phyloP scores from a whole-genome alignment of 2,329 filamentous ascomycete species.

The Aspergillus bombycis region DNA sequence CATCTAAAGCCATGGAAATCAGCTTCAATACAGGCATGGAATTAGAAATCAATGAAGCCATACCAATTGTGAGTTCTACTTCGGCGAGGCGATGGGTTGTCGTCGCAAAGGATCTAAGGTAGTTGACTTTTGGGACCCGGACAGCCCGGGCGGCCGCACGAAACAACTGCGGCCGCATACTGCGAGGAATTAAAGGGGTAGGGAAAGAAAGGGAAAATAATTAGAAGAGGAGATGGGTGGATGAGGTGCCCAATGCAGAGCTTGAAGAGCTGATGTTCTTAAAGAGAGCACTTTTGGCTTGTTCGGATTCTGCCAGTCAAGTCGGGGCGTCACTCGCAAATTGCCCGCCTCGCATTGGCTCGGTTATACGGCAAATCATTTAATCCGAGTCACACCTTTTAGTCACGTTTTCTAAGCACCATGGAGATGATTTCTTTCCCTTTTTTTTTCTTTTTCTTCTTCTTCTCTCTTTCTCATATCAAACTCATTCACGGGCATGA shows the following conservation, averaged over 20 bases:
- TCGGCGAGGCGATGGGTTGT: conserved; percentile 79
- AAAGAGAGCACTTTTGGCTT: conserved; percentile 32
- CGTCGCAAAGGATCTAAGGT: conserved; percentile 79
- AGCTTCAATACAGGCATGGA: conserved; percentile 60
- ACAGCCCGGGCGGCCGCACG: conserved; percentile 63
- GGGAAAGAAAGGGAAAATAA: conserved; percentile 20
- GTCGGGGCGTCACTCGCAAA: conserved; percentile 40
- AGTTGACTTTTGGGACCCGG: conserved; percentile 56
- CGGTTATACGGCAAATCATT: conserved; percentile 33
- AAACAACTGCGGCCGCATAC: conserved; percentile 67
- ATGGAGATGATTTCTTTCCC: background rate
- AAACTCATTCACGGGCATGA: conserved; percentile 63
- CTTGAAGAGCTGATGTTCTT: conserved; percentile 24
- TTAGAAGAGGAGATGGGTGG: conserved; percentile 19
- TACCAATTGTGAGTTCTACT: conserved; percentile 95
- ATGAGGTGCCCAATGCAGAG: conserved; percentile 27
- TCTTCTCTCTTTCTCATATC: conserved; percentile 42
- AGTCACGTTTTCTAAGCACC: conserved; percentile 22
- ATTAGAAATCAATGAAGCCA: conserved; percentile 34
- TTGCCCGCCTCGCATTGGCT: conserved; percentile 43
- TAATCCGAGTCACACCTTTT: conserved; percentile 32
- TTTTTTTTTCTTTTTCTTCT: conserved; percentile 18
- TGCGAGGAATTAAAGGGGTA: conserved; percentile 35
- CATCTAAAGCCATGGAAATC: conserved; percentile 64
- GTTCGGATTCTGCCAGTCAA: conserved; percentile 36